Conservation (phyloP, 352 stramenopile species). For the Phytophthora brassicae region DNA sequence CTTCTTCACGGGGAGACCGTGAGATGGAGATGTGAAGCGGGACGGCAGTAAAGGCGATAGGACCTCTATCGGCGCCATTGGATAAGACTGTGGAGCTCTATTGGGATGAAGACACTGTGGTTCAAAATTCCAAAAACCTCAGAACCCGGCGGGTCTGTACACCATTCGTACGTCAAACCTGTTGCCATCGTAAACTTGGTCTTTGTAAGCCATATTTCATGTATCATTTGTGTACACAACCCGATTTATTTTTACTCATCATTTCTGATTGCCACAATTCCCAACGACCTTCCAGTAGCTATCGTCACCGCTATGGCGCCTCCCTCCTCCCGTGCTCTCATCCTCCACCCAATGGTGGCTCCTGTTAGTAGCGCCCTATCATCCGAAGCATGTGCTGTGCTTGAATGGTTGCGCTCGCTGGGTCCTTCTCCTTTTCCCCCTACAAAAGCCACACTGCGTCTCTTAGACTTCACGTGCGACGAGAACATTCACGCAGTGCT, state of each 20-base stretch:
- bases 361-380: conserved; percentile 33
- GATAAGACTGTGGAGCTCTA: conserved; percentile 19
- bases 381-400: conserved; percentile 33
- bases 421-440: conserved; percentile 22
- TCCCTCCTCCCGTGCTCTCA: conserved; percentile 45
- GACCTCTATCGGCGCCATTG: conserved; percentile 5
- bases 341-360: conserved; percentile 66
- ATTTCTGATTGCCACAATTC: conserved; percentile 14
- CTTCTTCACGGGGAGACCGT: conserved; percentile 15
- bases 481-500: conserved; percentile 68
- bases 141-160: background rate
- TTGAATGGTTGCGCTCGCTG: conserved; percentile 39
- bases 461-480: conserved; percentile 78
- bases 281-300: conserved; percentile 10
- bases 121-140: conserved; percentile 10
- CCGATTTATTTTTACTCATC: no score
- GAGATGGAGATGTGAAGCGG: conserved; percentile 24
- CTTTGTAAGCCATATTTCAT: background rate
- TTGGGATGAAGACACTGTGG: background rate
- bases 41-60: conserved; percentile 14
- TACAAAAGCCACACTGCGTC: conserved; percentile 23
- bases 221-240: background rate
- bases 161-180: background rate
- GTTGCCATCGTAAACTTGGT: background rate
- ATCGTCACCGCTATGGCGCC: conserved; percentile 10